These are phyloP conservation scores for Ustilago tritici DNA, from an alignment of 1,284 basidiomycete genomes.

Conservation along the genomic window DNA sequence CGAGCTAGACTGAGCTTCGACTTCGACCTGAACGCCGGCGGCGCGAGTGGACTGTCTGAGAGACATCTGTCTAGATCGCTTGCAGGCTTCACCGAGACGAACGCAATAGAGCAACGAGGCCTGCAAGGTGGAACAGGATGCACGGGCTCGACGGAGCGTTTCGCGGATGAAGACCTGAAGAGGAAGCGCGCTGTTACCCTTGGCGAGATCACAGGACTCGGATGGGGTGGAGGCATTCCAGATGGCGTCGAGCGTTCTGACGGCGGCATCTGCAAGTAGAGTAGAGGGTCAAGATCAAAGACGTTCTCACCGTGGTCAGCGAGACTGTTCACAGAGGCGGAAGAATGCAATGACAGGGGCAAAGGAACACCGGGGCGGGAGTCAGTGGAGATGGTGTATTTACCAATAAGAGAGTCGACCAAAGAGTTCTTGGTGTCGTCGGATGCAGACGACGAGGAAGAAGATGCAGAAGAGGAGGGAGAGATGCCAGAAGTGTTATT, in stretches of 20 bases:
- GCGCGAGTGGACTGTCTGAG: conserved; percentile 30
- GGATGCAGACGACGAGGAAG: conserved; percentile 24
- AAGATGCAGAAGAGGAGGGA: conserved; percentile 31
- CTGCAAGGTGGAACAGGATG: conserved; percentile 66
- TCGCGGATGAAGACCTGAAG: conserved; percentile 66
- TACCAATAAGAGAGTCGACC: conserved; percentile 61
- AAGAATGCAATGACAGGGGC: not conserved
- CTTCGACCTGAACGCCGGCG: conserved; percentile 16
- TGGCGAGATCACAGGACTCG: conserved; percentile 41
- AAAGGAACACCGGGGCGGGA: not conserved
- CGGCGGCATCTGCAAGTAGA: conserved; percentile 36
- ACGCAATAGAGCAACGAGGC: conserved; percentile 66
- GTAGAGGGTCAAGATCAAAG: not conserved
- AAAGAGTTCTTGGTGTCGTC: conserved; percentile 44
- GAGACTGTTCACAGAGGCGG: conserved; percentile 1
- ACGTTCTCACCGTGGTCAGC: conserved; percentile 20
- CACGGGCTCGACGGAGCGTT: conserved; percentile 65
- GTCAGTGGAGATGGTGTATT: conserved; percentile 25
- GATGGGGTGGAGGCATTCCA: conserved; percentile 46
- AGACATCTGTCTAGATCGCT: conserved; percentile 20
- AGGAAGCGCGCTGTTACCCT: conserved; percentile 54
- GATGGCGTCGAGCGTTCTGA: conserved; percentile 49
- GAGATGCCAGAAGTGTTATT: conserved; percentile 18
- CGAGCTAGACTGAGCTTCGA: conserved; percentile 30
- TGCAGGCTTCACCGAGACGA: conserved; percentile 48